Evolutionary conservation across 1,284 basidiomycete species (phyloP).

Genomic region (Ceratobasidium sp.): DNA sequence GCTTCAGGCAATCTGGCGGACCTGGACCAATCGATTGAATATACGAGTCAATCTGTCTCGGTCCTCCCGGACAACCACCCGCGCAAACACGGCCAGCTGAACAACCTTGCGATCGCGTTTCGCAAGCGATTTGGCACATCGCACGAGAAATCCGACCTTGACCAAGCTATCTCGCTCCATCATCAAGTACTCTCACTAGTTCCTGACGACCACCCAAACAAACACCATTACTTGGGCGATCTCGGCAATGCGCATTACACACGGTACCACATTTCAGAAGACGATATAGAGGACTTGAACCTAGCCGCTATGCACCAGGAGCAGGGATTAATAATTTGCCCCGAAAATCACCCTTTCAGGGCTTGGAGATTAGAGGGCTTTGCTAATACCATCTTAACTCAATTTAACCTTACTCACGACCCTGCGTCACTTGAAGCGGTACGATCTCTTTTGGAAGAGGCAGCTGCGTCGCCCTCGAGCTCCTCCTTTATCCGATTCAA

Average conservation of each 20-base stretch:
- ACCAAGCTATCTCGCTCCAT: not conserved
- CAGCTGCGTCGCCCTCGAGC: not conserved
- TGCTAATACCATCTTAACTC: not conserved
- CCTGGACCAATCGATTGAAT: not conserved
- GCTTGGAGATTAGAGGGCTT: not conserved
- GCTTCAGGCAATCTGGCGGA: not conserved
- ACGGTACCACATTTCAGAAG: not conserved
- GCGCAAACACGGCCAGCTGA: not conserved
- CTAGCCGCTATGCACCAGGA: not conserved
- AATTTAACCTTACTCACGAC: not conserved
- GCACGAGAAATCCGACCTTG: not conserved
- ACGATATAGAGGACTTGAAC: not conserved
- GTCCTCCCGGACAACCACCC: not conserved
- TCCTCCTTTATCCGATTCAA: not conserved
- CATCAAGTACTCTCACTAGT: not conserved
- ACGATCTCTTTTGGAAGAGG: not conserved
- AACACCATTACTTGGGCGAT: not conserved
- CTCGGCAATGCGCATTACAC: not conserved
- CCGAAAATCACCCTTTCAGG: not conserved
- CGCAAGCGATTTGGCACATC: not conserved
- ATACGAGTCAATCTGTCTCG: not conserved
- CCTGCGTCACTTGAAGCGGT: not conserved
- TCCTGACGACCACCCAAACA: constrained; percentile 13
- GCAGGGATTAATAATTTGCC: not conserved
- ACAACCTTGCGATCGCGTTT: not conserved